Evolutionary conservation across 306 rosid species (phyloP), one percentile per base, ranked within the genome.

Genomic region (Ormosia emarginata): DNA sequence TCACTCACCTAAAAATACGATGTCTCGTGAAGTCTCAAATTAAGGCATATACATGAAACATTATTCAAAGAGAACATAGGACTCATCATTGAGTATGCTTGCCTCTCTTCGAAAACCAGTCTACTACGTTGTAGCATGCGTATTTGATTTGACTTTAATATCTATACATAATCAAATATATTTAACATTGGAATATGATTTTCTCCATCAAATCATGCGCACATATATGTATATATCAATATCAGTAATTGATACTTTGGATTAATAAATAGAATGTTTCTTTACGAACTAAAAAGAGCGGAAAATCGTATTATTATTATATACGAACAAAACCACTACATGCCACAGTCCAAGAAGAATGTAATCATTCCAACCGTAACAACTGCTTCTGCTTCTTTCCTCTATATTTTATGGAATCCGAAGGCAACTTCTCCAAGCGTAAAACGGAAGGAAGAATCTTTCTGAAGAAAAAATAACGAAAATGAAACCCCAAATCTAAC

Each of bases 381-480:
- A 76, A 56, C 74, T 63, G 71, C 76, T 66, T 66, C 52, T 82
- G 7, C 41, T 71, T 29, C 30, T 61, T 47, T 37, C 76, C 2
- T 44, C 41, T 52, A 3, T 80, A 61, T 17, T 76, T 65, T 44
- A 29, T 69, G 71, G 84, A 84, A 78, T 75, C 88, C 78, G 74
- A 61, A 82, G 86, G 44, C 71, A 71, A 34, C 37, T 13, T 15
- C 50, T n/a, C 33, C 61, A 83, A 77, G 87, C 87, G 86, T 88
- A 83, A 80, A 77, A 81, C 36, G 15, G 81, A 88, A 85, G 91
- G 56, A 85, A 88, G 87, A 88, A 80, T 83, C 77, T 79, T 30
- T 63, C 76, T 53, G 71, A 53, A 57, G 74, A 12, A 68, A 33
- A 68, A 12, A 49, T 37, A 57, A 74, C 29, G 52, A 79, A 61